phyloP scores from a whole-genome alignment of 176 grass and related monocot genomes.

The Dactylis glomerata region DNA sequence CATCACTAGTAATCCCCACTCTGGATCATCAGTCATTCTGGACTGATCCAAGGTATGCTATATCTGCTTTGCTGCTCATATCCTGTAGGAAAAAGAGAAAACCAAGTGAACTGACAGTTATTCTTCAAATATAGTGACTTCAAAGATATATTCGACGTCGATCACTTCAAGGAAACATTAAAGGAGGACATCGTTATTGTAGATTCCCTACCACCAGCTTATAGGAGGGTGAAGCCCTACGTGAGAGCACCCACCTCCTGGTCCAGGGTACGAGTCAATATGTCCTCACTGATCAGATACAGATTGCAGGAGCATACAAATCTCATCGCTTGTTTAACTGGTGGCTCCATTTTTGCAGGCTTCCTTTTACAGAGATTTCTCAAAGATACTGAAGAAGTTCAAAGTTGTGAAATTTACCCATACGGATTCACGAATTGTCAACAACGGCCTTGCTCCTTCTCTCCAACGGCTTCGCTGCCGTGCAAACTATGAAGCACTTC shows the following conservation, averaged over 20 bases:
- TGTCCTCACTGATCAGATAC: neutral
- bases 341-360: conserved; percentile 39
- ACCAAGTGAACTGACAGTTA: neutral
- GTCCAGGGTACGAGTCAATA: conserved; percentile 53
- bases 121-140: conserved; percentile 42
- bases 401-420: conserved; percentile 66
- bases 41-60: conserved; percentile 77
- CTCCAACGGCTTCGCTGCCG: conserved; percentile 67
- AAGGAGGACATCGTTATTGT: conserved; percentile 60
- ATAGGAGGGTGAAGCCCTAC: conserved; percentile 37
- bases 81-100: neutral
- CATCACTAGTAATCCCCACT: conserved; percentile 63
- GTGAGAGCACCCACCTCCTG: conserved; percentile 55
- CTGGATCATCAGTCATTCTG: conserved; percentile 92
- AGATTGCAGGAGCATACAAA: neutral
- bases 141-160: conserved; percentile 63
- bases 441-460: conserved; percentile 58
- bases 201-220: conserved; percentile 52
- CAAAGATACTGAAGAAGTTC: conserved; percentile 35
- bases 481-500: conserved; percentile 63
- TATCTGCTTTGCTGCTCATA: neutral
- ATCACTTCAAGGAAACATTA: conserved; percentile 51
- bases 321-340: conserved; percentile 11
- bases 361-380: conserved; percentile 58
- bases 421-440: conserved; percentile 65